These are phyloP conservation scores for Stereocaulon alpinum DNA, from an alignment of 495 filamentous ascomycete species.

Conservation along the genomic window DNA sequence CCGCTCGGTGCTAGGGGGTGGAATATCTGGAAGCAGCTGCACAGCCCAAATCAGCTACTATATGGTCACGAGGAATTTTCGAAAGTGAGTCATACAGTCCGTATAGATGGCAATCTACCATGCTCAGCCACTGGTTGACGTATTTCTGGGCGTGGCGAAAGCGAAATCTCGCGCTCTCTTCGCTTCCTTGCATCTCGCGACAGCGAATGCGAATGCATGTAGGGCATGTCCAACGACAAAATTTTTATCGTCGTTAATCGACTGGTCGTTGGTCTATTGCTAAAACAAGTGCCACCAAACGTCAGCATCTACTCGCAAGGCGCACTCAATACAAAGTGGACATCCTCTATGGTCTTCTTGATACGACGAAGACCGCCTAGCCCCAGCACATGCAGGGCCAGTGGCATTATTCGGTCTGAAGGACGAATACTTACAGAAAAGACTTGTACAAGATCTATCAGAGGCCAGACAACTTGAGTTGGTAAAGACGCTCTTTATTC, in stretches of 20 bases:
- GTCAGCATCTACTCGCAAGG: background rate
- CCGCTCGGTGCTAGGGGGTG: conserved; percentile 4
- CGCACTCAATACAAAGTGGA: background rate
- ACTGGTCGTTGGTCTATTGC: background rate
- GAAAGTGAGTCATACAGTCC: background rate
- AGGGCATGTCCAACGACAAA: background rate
- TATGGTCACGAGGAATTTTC: background rate
- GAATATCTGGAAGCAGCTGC: conserved; percentile 10
- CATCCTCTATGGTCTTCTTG: background rate
- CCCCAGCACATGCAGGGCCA: background rate
- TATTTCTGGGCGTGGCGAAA: conserved; percentile 4
- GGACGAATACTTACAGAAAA: background rate
- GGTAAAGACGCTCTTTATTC: background rate
- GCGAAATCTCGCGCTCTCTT: conserved; percentile 3
- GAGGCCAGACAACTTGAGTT: background rate
- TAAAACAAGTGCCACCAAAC: background rate
- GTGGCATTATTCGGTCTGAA: background rate
- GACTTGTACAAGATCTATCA: background rate
- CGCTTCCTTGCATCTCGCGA: conserved; percentile 1
- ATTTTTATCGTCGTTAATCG: background rate
- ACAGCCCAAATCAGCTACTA: background rate
- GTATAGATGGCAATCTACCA: conserved; percentile 11
- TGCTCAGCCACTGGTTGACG: conserved; percentile 1
- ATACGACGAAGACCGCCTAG: background rate
- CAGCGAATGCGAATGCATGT: conserved; percentile 8